Conservation (phyloP, 176 grass and related monocot genomes). For the Phragmites australis region DNA sequence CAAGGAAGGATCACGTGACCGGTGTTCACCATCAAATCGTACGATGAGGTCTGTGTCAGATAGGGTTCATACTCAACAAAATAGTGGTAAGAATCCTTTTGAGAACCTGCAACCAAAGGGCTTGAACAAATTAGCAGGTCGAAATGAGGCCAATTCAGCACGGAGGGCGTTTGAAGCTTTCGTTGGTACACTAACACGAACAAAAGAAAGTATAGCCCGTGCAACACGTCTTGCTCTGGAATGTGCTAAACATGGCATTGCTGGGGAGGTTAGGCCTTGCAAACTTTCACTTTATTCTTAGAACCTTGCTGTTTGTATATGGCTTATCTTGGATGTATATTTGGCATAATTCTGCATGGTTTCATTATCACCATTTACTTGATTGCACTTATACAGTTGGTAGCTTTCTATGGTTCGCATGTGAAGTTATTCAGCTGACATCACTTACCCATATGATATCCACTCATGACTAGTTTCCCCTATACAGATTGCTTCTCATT, state of each 20-base stretch:
- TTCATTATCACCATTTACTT: slow-evolving; percentile 9
- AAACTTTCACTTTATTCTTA: slow-evolving; percentile 38
- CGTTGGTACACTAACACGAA: slow-evolving; percentile 78
- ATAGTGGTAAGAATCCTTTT: slow-evolving; percentile 44
- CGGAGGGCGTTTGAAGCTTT: slow-evolving; percentile 77
- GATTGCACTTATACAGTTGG: slow-evolving; percentile 29
- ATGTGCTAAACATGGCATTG: slow-evolving; percentile 91
- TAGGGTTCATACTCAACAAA: slow-evolving; percentile 50
- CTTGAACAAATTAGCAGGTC: slow-evolving; percentile 45
- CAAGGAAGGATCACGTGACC: slow-evolving; percentile 56
- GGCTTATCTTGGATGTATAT: slow-evolving; percentile 29
- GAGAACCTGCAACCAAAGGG: slow-evolving; percentile 45
- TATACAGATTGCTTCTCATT: neutral
- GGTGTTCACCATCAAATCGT: slow-evolving; percentile 61
- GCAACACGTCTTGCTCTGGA: slow-evolving; percentile 94
- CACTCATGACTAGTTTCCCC: slow-evolving; percentile 2
- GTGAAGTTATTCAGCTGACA: slow-evolving; percentile 13
- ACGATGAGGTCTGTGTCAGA: slow-evolving; percentile 42
- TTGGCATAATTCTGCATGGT: neutral
- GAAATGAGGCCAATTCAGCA: slow-evolving; percentile 66
- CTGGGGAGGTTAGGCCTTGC: slow-evolving; percentile 79
- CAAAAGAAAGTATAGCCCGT: slow-evolving; percentile 92
- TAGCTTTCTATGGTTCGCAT: slow-evolving; percentile 23
- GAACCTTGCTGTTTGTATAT: neutral
- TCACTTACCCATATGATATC: neutral